Conservation (phyloP, 2,329 filamentous ascomycete genomes). For the Davidsoniella virescens region DNA sequence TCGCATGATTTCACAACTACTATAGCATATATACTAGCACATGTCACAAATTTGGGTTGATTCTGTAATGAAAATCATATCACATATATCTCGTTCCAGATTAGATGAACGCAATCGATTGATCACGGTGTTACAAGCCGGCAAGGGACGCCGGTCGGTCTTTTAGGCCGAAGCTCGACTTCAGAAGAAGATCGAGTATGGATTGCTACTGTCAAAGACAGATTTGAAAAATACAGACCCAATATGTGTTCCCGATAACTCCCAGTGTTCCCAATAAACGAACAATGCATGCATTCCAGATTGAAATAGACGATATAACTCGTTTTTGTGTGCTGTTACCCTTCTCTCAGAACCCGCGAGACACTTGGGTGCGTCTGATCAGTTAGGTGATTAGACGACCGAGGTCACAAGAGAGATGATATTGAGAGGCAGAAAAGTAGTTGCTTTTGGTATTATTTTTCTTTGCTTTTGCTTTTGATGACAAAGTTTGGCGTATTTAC, state of each 20-base stretch:
- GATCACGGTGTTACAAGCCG: conserved; percentile 33
- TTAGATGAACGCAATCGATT: conserved; percentile 11
- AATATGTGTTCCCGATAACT: conserved; percentile 18
- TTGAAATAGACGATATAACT: conserved; percentile 23
- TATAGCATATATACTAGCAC: too few relatives aligned
- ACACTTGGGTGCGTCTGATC: conserved; percentile 11
- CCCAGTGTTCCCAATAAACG: conserved; percentile 14
- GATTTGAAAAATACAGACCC: conserved; percentile 21
- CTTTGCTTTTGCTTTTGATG: conserved; percentile 9
- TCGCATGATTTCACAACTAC: too few relatives aligned
- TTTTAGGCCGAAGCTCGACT: conserved; percentile 54
- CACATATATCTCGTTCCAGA: neutral
- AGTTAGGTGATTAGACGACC: conserved; percentile 9
- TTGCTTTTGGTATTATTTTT: conserved; percentile 11
- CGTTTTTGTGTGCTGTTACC: conserved; percentile 18
- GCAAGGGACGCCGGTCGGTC: conserved; percentile 52
- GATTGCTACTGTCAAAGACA: conserved; percentile 29
- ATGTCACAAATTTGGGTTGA: too few relatives aligned
- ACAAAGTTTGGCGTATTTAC: conserved; percentile 40
- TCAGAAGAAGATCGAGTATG: conserved; percentile 36
- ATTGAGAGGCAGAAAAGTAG: conserved; percentile 10
- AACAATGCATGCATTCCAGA: conserved; percentile 14
- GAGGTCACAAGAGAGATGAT: conserved; percentile 12
- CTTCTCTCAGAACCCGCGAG: conserved; percentile 9
- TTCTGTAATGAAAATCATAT: too few relatives aligned